phyloP scores from a whole-genome alignment of 2,329 filamentous ascomycete species.

The Epichloe baconii region DNA sequence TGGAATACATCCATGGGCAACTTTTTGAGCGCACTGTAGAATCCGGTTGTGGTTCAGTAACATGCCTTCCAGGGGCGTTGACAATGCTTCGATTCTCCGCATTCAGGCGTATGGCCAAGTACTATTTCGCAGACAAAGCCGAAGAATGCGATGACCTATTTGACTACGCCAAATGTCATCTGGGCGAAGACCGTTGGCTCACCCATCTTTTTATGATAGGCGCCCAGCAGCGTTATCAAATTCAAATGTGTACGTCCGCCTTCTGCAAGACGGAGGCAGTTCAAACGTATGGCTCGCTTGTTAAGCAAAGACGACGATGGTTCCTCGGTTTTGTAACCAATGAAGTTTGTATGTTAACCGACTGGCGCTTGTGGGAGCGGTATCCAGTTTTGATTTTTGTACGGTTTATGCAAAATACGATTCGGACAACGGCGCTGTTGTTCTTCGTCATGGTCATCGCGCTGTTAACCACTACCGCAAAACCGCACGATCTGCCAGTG shows the following conservation, averaged over 20 bases:
- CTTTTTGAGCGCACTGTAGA: conserved; percentile 93
- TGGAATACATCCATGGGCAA: conserved; percentile 97
- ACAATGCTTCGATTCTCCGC: conserved; percentile 94
- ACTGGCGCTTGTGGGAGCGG: conserved; percentile 78
- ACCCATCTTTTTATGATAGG: conserved; percentile 99
- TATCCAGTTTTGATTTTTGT: conserved; percentile 80
- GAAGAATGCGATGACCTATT: conserved; percentile 94
- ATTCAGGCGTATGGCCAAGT: conserved; percentile 92
- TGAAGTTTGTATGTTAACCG: conserved; percentile 95
- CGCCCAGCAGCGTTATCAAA: conserved; percentile 83
- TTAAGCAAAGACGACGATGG: conserved; percentile 93
- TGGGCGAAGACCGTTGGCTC: conserved; percentile 92
- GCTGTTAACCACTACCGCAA: conserved; percentile 71
- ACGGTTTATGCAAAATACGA: conserved; percentile 91
- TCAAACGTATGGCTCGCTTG: conserved; percentile 68
- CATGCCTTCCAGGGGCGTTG: conserved; percentile 86
- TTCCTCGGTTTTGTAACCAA: conserved; percentile 97
- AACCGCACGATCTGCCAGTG: conserved; percentile 65
- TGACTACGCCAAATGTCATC: conserved; percentile 88
- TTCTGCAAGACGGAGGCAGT: conserved; percentile 99
- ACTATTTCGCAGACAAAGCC: conserved; percentile 95
- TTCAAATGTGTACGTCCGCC: conserved; percentile 92
- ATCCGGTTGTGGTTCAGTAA: conserved; percentile 85
- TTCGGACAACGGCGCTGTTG: conserved; percentile 81
- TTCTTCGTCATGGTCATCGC: conserved; percentile 92